Evolutionary conservation across 371 early-diverging fungal species (phyloP).

Genomic region (Parasitella parasitica): DNA sequence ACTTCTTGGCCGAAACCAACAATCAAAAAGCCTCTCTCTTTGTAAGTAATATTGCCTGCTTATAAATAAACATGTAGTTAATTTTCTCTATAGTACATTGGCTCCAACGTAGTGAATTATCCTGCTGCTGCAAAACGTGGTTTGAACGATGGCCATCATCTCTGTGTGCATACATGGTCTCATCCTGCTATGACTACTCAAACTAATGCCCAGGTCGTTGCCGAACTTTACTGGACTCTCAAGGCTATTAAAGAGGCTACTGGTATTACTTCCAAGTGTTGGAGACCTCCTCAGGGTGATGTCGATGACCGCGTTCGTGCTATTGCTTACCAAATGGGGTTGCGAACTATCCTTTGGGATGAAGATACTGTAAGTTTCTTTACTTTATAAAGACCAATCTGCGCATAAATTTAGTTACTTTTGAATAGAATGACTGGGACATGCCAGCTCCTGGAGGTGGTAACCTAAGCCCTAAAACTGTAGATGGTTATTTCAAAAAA

Average conservation of each 20-base stretch:
- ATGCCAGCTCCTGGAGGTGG: slow-evolving; percentile 28
- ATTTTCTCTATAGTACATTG: slow-evolving; percentile 39
- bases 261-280: slow-evolving; percentile 54
- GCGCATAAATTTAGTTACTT: neutral
- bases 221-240: slow-evolving; percentile 55
- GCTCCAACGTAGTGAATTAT: slow-evolving; percentile 39
- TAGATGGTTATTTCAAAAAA: slow-evolving; percentile 37
- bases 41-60: slow-evolving; percentile 13
- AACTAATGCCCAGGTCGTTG: slow-evolving; percentile 51
- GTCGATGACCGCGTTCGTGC: slow-evolving; percentile 55
- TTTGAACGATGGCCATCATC: slow-evolving; percentile 40
- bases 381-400: neutral
- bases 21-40: slow-evolving; percentile 22
- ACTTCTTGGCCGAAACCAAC: slow-evolving; percentile 34
- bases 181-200: slow-evolving; percentile 57
- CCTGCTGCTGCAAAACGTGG: slow-evolving; percentile 49
- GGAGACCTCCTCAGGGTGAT: slow-evolving; percentile 57
- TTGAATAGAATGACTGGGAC: neutral
- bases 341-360: slow-evolving; percentile 45
- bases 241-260: slow-evolving; percentile 53
- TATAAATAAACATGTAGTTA: neutral
- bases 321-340: slow-evolving; percentile 52
- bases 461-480: slow-evolving; percentile 22
- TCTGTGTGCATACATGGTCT: slow-evolving; percentile 59
- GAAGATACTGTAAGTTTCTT: slow-evolving; percentile 22